Base-by-base conservation (phyloP, 148 eudicot species). In the Arbutus unedo region DNA sequence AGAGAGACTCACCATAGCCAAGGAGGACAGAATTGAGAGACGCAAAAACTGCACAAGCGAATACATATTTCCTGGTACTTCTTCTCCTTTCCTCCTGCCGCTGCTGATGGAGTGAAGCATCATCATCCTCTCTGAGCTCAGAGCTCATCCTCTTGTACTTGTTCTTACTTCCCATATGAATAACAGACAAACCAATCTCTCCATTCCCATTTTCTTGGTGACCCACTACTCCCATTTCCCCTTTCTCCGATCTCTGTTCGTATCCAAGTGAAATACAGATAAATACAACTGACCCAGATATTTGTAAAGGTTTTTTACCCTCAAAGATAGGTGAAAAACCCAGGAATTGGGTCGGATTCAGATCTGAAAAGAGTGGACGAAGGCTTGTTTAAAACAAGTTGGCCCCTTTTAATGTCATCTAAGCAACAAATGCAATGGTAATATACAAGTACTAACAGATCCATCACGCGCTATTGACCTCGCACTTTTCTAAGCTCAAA, bases 31-130 rank as follows among this genome's bases (percentile, higher is more conserved):
- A 91, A 68, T 93, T 95, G 79, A 95, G 94, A 77, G 98, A 95
- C 18, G 97, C 97, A 84, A 95, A 93, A 89, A 95, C 87, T 81
- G 97, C 95, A 82, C 98, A 95, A 81, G 91, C 97, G 85, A 90
- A 83, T 25, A 95, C 95, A 85, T 91, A 95, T 87, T 87, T 93
- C 85, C 83, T 92, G 19, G 90, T 89, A 23, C 57, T 88, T 38
- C 23, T 88, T 45, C 82, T 87, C 81, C 79, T 88, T 49, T 79
- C 77, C 76, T 84, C 82, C 78, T 75, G 76, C 44, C 62, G 81
- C 80, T 44, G 59, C 64, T 84, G 76, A 14, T 51, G 83, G 5
- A 78, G 75, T 15, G 84, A 43, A 57, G 79, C 89, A 67, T 86
- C 92, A 81, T 82, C 90, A 57, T 78, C 80, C 21, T 78, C 81